These are phyloP conservation scores for Lactarius tabidus DNA, from an alignment of 768 basidiomycete species.

Conservation along the genomic window DNA sequence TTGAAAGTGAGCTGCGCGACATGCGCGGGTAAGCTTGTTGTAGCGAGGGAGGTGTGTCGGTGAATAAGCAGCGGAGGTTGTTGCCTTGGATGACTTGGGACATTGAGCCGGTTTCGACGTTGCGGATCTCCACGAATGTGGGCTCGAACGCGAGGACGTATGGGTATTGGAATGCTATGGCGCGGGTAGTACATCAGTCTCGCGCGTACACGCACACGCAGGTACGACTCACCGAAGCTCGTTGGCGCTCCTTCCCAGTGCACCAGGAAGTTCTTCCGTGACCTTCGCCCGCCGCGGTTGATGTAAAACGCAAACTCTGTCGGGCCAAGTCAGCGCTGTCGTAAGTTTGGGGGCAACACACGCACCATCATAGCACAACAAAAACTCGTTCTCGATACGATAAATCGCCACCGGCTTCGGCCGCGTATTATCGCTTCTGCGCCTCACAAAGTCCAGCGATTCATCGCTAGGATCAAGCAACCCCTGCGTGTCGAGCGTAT, in stretches of 20 bases:
- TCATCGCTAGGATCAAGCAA: constrained; percentile 89
- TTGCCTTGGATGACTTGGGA: no score
- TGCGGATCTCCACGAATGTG: no score
- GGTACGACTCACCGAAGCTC: no score
- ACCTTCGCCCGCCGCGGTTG: constrained; percentile 89
- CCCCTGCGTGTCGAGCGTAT: constrained; percentile 95
- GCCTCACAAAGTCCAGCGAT: constrained; percentile 89
- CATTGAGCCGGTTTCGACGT: no score
- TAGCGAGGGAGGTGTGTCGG: no score
- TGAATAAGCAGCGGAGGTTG: no score
- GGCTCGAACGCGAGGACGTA: constrained; percentile 97
- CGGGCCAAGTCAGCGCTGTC: neutral
- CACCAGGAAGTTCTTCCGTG: no score
- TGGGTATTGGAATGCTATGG: constrained; percentile 88
- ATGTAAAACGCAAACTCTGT: constrained; percentile 98
- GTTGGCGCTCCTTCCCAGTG: no score
- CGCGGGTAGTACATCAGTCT: neutral
- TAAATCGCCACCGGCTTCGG: constrained; percentile 70
- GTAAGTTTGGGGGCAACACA: constrained; percentile 8
- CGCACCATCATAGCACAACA: constrained; percentile 95
- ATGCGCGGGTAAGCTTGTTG: no score
- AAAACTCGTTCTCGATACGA: constrained; percentile 92
- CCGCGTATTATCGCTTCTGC: constrained; percentile 58
- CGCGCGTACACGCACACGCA: neutral
- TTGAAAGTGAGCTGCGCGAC: no score